Evolutionary conservation across 1,139 yeast species (phyloP).

Genomic region (Kazachstania sp.): DNA sequence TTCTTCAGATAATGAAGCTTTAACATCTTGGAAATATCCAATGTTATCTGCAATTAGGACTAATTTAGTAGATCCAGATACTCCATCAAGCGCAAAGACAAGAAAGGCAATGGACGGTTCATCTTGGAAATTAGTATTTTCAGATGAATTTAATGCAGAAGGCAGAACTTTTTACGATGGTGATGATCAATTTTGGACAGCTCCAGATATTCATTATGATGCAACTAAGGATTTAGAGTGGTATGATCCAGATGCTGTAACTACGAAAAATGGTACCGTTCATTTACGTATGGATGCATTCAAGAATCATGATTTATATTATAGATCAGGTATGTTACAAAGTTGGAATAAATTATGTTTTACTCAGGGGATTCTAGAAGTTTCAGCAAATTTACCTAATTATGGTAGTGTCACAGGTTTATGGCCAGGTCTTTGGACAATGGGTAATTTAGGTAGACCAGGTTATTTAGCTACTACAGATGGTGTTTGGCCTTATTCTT

Average conservation of each 20-base stretch:
- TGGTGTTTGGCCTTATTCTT: slow-evolving; percentile 88
- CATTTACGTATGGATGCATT: slow-evolving; percentile 64
- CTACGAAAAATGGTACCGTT: slow-evolving; percentile 60
- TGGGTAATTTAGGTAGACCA: slow-evolving; percentile 80
- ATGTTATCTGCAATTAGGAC: slow-evolving; percentile 54
- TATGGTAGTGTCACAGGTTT: slow-evolving; percentile 61
- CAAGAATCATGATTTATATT: slow-evolving; percentile 59
- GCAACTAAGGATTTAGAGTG: slow-evolving; percentile 81
- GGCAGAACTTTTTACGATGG: slow-evolving; percentile 79
- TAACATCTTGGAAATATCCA: slow-evolving; percentile 54
- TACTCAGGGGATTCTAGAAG: slow-evolving; percentile 64
- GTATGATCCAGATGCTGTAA: slow-evolving; percentile 77
- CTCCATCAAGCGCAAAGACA: slow-evolving; percentile 49
- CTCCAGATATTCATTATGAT: slow-evolving; percentile 65
- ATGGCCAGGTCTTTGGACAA: slow-evolving; percentile 90
- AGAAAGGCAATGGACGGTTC: slow-evolving; percentile 46
- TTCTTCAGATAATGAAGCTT: slow-evolving; percentile 33
- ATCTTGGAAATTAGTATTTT: slow-evolving; percentile 63
- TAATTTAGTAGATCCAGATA: slow-evolving; percentile 64
- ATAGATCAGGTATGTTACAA: slow-evolving; percentile 80
- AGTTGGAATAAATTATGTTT: slow-evolving; percentile 78
- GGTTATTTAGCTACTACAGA: slow-evolving; percentile 73
- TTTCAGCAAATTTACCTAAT: slow-evolving; percentile 64
- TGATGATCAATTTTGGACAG: slow-evolving; percentile 79
- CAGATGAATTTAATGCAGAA: slow-evolving; percentile 75